phyloP scores from a whole-genome alignment of 306 rosid species.

The Fagus crenata region DNA sequence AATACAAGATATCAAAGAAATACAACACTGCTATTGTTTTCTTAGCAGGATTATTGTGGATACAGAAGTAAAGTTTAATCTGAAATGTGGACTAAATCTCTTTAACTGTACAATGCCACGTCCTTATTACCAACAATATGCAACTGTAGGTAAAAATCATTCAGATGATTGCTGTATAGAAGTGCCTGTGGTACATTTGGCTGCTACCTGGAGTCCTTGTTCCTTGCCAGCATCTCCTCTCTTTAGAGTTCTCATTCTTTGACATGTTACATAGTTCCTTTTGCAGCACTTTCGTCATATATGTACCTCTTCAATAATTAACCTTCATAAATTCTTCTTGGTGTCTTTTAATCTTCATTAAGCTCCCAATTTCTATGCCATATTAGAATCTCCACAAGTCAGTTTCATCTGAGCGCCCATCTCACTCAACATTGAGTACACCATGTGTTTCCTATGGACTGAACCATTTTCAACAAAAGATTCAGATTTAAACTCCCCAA shows the following conservation, averaged over 20 bases:
- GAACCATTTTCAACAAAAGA: constrained; percentile 27
- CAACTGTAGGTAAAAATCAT: not conserved
- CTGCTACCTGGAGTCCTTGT: constrained; percentile 2
- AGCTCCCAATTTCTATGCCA: constrained; percentile 10
- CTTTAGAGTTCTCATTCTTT: constrained; percentile 17
- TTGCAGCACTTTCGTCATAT: not conserved
- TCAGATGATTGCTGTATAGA: not conserved
- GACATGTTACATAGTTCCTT: constrained; percentile 3
- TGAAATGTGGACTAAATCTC: not conserved
- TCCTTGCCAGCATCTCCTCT: constrained; percentile 2
- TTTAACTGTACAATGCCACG: not conserved
- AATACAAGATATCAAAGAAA: too few relatives aligned
- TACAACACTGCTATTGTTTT: too few relatives aligned
- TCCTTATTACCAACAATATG: not conserved
- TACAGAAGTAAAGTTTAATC: not conserved
- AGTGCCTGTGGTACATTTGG: not conserved
- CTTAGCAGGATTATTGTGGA: not conserved
- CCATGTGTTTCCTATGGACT: constrained; percentile 43
- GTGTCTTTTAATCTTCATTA: constrained; percentile 8
- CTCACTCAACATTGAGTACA: constrained; percentile 57
- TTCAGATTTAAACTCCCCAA: constrained; percentile 44
- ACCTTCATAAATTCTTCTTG: not conserved
- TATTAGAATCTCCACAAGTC: constrained; percentile 24
- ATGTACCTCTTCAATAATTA: constrained; percentile 1
- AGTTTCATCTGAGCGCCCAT: constrained; percentile 47